phyloP scores from a whole-genome alignment of 2,329 filamentous ascomycete genomes.

The Ascochyta rabiei region DNA sequence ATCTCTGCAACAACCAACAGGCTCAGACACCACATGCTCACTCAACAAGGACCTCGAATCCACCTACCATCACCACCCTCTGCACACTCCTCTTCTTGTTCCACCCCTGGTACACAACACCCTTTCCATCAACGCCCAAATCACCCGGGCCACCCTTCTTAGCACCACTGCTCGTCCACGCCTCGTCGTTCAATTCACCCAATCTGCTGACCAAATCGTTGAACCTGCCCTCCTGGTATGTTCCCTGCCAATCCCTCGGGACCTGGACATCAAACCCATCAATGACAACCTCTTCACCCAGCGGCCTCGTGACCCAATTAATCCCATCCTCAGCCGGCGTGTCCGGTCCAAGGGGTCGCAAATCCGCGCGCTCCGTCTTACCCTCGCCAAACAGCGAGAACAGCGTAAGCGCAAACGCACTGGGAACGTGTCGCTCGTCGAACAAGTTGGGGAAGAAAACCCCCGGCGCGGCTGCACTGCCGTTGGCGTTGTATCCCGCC shows the following conservation, averaged over 20 bases:
- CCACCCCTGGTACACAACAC: constrained; percentile 30
- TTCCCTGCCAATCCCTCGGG: constrained; percentile 32
- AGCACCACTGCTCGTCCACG: constrained; percentile 24
- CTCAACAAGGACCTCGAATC: constrained; percentile 13
- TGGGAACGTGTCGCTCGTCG: constrained; percentile 21
- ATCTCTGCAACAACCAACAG: no score
- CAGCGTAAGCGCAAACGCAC: constrained; percentile 29
- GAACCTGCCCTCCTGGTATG: constrained; percentile 28
- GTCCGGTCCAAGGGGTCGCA: constrained; percentile 33
- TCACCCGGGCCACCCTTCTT: constrained; percentile 21
- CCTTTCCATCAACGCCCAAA: constrained; percentile 30
- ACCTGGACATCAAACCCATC: constrained; percentile 40
- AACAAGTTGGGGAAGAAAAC: constrained; percentile 33
- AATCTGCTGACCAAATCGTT: constrained; percentile 23
- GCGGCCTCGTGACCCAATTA: constrained; percentile 22
- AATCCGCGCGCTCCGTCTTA: constrained; percentile 31
- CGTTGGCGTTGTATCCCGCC: constrained; percentile 12
- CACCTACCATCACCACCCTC: constrained; percentile 6
- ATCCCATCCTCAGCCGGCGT: constrained; percentile 19
- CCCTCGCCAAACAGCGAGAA: constrained; percentile 37
- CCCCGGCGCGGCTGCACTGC: neutral
- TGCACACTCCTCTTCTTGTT: constrained; percentile 6
- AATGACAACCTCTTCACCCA: constrained; percentile 36
- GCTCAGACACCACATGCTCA: neutral
- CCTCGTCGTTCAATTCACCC: constrained; percentile 24